Conservation (phyloP, 2,329 filamentous ascomycete species). For the Fusarium sp. region DNA sequence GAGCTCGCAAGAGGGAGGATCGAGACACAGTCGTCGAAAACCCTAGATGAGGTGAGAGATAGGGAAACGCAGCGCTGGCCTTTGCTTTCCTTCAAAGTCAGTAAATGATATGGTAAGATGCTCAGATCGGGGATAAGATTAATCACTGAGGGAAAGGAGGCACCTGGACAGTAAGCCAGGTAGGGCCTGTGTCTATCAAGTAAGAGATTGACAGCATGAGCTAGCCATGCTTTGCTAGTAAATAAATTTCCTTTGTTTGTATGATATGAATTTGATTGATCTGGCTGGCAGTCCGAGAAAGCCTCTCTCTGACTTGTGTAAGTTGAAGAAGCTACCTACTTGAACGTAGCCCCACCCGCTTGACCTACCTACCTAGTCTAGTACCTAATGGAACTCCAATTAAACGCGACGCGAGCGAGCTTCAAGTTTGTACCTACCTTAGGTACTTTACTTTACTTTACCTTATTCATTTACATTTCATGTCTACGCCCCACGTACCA, state of each 20-base stretch:
- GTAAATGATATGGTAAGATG: not conserved
- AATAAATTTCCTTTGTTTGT: not conserved
- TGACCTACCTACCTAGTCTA: not conserved
- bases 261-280: not conserved
- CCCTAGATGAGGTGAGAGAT: not conserved
- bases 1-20: not conserved
- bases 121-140: not conserved
- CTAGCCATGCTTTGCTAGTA: not conserved
- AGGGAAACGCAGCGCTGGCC: not conserved
- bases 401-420: conserved; percentile 29
- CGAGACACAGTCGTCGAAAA: not conserved
- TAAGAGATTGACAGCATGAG: not conserved
- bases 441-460: not conserved
- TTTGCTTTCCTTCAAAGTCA: not conserved
- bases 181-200: not conserved
- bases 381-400: conserved; percentile 10
- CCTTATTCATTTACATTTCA: conserved; percentile 10
- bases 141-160: not conserved
- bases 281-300: not conserved
- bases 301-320: not conserved
- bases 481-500: conserved; percentile 21
- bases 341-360: not conserved
- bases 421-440: conserved; percentile 5
- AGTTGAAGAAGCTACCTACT: not conserved
- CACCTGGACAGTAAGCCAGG: not conserved